Evolutionary conservation across 768 basidiomycete species (phyloP).

Genomic region (Vishniacozyma victoriae): DNA sequence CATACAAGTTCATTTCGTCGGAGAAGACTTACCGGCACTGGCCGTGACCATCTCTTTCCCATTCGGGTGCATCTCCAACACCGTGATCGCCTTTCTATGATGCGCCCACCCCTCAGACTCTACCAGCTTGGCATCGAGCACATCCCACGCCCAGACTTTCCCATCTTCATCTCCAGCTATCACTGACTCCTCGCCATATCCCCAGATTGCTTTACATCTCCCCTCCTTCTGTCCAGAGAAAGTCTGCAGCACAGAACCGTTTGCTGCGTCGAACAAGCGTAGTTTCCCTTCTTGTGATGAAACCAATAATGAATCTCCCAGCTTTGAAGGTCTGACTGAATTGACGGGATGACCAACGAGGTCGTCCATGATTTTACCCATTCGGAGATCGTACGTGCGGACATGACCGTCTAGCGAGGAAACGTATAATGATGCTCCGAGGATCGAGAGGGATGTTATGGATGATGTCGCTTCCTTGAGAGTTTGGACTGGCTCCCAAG

Average conservation of each 20-base stretch:
- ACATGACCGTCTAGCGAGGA: constrained; percentile 89
- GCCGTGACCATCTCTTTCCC: constrained; percentile 79
- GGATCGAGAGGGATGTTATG: constrained; percentile 33
- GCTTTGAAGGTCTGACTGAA: constrained; percentile 63
- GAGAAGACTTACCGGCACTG: constrained; percentile 53
- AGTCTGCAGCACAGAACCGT: constrained; percentile 74
- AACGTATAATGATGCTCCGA: constrained; percentile 57
- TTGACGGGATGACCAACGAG: constrained; percentile 87
- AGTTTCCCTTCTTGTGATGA: constrained; percentile 77
- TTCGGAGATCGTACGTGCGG: constrained; percentile 89
- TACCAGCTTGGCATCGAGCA: constrained; percentile 70
- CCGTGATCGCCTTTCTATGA: constrained; percentile 79
- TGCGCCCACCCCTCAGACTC: constrained; percentile 53
- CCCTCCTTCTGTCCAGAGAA: constrained; percentile 71
- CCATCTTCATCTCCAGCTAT: constrained; percentile 88
- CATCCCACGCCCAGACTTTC: constrained; percentile 83
- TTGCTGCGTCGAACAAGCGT: constrained; percentile 74
- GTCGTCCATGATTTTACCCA: constrained; percentile 82
- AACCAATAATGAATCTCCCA: constrained; percentile 65
- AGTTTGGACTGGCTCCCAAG: constrained; percentile 79
- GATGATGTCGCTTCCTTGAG: constrained; percentile 36
- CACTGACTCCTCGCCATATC: constrained; percentile 72
- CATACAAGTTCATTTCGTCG: not conserved
- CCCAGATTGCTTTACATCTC: constrained; percentile 73
- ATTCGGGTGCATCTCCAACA: constrained; percentile 85